Evolutionary conservation across 2,329 filamentous ascomycete genomes (phyloP).

Genomic region (Samsoniella hepiali): DNA sequence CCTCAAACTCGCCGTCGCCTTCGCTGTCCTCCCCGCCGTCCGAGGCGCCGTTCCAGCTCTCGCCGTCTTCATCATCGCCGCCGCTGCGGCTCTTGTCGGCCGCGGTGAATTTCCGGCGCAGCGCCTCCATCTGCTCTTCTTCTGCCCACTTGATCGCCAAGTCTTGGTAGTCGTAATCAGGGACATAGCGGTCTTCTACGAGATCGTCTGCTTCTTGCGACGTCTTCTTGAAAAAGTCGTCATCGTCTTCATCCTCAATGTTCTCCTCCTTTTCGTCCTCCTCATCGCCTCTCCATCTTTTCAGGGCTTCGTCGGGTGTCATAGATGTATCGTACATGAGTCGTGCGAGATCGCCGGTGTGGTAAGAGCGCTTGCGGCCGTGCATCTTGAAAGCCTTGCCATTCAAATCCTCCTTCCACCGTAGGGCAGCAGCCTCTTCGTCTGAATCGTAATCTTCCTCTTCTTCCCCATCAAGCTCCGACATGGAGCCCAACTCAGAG

Average conservation of each 20-base stretch:
- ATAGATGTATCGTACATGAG: conserved; percentile 85
- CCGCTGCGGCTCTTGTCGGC: conserved; percentile 48
- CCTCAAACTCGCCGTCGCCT: conserved; percentile 53
- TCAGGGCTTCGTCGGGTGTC: conserved; percentile 69
- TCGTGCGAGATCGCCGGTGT: conserved; percentile 77
- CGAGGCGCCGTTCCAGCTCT: conserved; percentile 50
- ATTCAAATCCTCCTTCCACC: conserved; percentile 86
- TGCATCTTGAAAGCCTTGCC: conserved; percentile 72
- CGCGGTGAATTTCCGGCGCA: conserved; percentile 74
- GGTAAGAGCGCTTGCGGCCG: conserved; percentile 66
- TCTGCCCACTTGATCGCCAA: conserved; percentile 84
- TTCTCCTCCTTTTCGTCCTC: conserved; percentile 55
- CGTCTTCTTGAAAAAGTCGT: conserved; percentile 64
- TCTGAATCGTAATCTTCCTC: conserved; percentile 52
- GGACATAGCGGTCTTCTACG: conserved; percentile 77
- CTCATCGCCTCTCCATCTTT: conserved; percentile 72
- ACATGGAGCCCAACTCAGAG: conserved; percentile 89
- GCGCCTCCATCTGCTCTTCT: conserved; percentile 68
- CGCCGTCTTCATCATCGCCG: conserved; percentile 43
- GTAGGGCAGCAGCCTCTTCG: conserved; percentile 68
- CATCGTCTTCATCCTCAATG: conserved; percentile 55
- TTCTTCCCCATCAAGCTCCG: conserved; percentile 49
- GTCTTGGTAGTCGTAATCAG: conserved; percentile 73
- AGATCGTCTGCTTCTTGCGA: conserved; percentile 65
- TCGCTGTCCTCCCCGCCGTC: conserved; percentile 52